Evolutionary conservation across 495 filamentous ascomycete species (phyloP).

Genomic region (Apodospora peruviana): DNA sequence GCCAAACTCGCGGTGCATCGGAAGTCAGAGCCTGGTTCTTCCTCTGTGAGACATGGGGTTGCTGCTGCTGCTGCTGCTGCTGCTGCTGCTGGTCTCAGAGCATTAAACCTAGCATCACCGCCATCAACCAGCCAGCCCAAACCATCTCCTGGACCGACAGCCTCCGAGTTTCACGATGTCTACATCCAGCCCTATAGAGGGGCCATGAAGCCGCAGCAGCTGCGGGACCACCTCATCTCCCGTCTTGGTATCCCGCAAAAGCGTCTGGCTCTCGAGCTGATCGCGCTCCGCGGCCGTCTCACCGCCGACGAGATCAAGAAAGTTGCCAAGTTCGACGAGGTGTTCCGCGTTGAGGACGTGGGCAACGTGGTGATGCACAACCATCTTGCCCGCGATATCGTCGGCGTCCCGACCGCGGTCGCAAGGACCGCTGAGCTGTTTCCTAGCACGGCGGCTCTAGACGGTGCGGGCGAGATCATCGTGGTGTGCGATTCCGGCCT

Average conservation of each 20-base stretch:
- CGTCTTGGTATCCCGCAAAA: neutral
- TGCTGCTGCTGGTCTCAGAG: neutral
- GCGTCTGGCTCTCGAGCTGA: neutral
- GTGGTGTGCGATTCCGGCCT: neutral
- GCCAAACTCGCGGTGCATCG: neutral
- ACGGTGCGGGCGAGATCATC: neutral
- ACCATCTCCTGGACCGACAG: too few relatives aligned
- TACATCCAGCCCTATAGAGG: neutral
- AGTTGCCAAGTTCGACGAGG: neutral
- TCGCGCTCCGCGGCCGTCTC: neutral
- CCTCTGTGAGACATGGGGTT: too few relatives aligned
- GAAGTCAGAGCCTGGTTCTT: too few relatives aligned
- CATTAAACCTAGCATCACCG: too few relatives aligned
- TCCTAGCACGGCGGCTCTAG: too few relatives aligned
- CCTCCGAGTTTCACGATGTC: neutral
- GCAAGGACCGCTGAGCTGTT: neutral
- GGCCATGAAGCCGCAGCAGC: neutral
- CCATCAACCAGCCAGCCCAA: too few relatives aligned
- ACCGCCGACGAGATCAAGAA: neutral
- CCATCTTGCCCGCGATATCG: neutral
- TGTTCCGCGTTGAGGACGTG: neutral
- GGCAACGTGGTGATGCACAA: neutral
- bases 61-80: too few relatives aligned
- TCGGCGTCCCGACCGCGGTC: too few relatives aligned
- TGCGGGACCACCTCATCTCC: neutral